phyloP scores from a whole-genome alignment of 2,329 filamentous ascomycete species.

The Calonectria naviculata region DNA sequence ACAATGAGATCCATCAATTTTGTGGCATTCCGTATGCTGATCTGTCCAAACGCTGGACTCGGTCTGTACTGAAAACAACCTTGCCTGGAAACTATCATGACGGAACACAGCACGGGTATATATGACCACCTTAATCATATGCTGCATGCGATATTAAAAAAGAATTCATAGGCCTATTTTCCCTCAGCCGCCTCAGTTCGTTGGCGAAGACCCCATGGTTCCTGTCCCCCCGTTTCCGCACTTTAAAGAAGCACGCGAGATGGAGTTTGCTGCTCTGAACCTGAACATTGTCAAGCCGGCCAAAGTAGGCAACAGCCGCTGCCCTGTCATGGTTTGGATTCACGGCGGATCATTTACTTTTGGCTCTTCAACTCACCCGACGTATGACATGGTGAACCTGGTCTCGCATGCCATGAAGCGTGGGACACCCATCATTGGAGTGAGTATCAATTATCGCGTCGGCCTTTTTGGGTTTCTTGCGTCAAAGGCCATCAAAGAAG shows the following conservation, averaged over 20 bases:
- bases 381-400: conserved; percentile 22
- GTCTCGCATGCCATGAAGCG: conserved; percentile 13
- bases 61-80: conserved; percentile 10
- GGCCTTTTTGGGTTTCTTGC: conserved; percentile 21
- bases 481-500: conserved; percentile 10
- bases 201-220: not conserved
- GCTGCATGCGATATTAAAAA: too few species aligned
- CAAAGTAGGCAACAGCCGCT: not conserved
- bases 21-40: conserved; percentile 28
- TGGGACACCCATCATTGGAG: conserved; percentile 10
- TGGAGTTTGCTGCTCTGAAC: conserved; percentile 24
- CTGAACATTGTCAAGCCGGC: conserved; percentile 22
- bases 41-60: conserved; percentile 27
- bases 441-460: conserved; percentile 24
- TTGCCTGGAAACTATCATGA: conserved; percentile 18
- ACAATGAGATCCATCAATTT: conserved; percentile 20
- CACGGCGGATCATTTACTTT: conserved; percentile 26
- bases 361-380: conserved; percentile 14
- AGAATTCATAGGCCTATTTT: not conserved
- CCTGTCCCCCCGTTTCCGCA: conserved; percentile 8
- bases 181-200: not conserved
- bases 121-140: not conserved
- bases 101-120: conserved; percentile 23
- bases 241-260: conserved; percentile 13
- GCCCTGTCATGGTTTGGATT: conserved; percentile 27